Conservation (phyloP, 805 yeast genomes). For the Starmerella stigmatis region DNA sequence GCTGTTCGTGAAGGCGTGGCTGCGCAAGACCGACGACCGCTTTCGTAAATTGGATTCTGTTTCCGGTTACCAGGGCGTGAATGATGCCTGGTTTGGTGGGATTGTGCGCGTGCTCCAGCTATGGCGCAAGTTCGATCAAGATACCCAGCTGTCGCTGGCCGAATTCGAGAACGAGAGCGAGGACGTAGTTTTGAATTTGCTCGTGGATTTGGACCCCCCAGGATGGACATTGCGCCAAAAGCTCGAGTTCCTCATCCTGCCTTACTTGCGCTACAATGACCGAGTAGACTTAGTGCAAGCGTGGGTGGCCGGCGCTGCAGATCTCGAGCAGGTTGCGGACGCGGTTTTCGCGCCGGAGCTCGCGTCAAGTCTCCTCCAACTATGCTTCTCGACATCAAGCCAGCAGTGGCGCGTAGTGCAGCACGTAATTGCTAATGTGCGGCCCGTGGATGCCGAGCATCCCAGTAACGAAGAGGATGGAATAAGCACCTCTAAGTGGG, state of each 20-base stretch:
- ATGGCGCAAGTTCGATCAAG: slow-evolving; percentile 14
- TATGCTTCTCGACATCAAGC: slow-evolving; percentile 17
- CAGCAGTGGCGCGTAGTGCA: slow-evolving; percentile 11
- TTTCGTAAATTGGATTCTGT: slow-evolving; percentile 19
- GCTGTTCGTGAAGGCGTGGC: slow-evolving; percentile 26
- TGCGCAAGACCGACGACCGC: slow-evolving; percentile 26
- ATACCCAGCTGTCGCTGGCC: slow-evolving; percentile 10
- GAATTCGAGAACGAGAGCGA: slow-evolving; percentile 20
- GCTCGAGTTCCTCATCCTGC: slow-evolving; percentile 25
- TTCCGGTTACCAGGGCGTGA: slow-evolving; percentile 15
- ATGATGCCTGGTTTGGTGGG: slow-evolving; percentile 28
- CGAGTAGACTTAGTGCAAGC: slow-evolving; percentile 18
- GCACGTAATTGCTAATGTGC: slow-evolving; percentile 5
- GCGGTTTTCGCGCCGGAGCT: slow-evolving; percentile 17
- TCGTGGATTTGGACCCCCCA: slow-evolving; percentile 17
- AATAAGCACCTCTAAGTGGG: neutral
- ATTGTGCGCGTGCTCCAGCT: slow-evolving; percentile 25
- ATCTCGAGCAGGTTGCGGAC: slow-evolving; percentile 15
- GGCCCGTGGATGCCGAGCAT: neutral
- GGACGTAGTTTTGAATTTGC: slow-evolving; percentile 13
- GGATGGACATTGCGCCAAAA: slow-evolving; percentile 22
- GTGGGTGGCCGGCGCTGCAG: slow-evolving; percentile 17
- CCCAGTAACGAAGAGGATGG: neutral
- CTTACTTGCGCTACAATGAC: slow-evolving; percentile 24
- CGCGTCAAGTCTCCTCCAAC: slow-evolving; percentile 16